Conservation (phyloP, 805 yeast species). For the Candida yuanshanica region DNA sequence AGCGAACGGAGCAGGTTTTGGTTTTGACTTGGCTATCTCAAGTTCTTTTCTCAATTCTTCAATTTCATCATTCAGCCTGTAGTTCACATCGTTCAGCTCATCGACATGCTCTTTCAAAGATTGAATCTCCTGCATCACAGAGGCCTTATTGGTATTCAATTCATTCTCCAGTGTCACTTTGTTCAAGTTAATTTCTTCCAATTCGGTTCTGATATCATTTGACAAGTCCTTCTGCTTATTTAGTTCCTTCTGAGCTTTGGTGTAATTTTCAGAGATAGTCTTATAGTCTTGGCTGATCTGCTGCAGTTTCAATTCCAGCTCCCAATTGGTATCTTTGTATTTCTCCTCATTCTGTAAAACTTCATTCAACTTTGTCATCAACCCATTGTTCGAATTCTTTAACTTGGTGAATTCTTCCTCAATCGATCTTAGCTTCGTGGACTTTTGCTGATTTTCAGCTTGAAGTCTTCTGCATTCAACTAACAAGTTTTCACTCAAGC, state of each 20-base stretch:
- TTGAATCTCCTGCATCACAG: slow-evolving; percentile 36
- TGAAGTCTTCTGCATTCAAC: slow-evolving; percentile 66
- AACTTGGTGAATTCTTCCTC: slow-evolving; percentile 36
- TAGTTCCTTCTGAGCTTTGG: slow-evolving; percentile 34
- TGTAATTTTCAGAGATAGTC: slow-evolving; percentile 36
- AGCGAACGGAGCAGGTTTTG: slow-evolving; percentile 9
- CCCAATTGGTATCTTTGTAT: slow-evolving; percentile 59
- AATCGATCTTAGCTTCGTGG: slow-evolving; percentile 33
- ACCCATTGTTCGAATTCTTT: slow-evolving; percentile 14
- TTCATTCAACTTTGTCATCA: slow-evolving; percentile 21
- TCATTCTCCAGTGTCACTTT: slow-evolving; percentile 36
- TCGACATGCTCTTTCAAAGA: slow-evolving; percentile 47
- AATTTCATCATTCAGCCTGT: slow-evolving; percentile 42
- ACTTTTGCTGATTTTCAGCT: slow-evolving; percentile 52
- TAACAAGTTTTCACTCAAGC: slow-evolving; percentile 65
- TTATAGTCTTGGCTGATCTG: slow-evolving; percentile 27
- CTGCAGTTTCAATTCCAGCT: slow-evolving; percentile 49
- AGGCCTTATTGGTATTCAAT: slow-evolving; percentile 29
- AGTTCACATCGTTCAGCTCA: slow-evolving; percentile 67
- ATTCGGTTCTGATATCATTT: slow-evolving; percentile 36
- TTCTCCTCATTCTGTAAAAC: slow-evolving; percentile 35
- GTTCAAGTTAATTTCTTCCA: slow-evolving; percentile 41
- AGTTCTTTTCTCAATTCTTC: slow-evolving; percentile 19
- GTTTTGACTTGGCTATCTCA: slow-evolving; percentile 14
- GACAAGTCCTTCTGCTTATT: slow-evolving; percentile 33